A percentile compares a stretch with the other conserved stretches of the same genome.
phyloP scores from a whole-genome alignment of 2,329 filamentous ascomycete genomes.

The Thelonectria rubi region DNA sequence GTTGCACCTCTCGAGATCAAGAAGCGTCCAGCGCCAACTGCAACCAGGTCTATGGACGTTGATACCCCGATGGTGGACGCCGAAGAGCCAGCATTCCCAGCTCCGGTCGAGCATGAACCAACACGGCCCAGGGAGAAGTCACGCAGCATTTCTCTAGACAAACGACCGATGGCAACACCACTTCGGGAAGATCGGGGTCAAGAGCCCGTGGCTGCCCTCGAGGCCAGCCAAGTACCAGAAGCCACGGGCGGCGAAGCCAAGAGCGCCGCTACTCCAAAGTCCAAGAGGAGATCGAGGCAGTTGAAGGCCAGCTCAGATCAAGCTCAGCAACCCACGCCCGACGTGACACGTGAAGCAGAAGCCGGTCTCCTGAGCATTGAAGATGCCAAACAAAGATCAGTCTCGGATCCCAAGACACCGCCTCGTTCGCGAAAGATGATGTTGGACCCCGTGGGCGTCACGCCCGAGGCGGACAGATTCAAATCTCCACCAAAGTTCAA shows the following conservation, averaged over 20 bases:
- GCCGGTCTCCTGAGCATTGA: slow-evolving; percentile 2
- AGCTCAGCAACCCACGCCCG: slow-evolving; percentile 16
- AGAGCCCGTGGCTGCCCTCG: slow-evolving; percentile 3
- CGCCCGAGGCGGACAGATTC: slow-evolving; percentile 11
- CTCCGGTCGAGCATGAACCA: not conserved
- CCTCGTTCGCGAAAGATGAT: not conserved
- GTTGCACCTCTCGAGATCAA: not conserved
- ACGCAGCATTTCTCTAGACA: not conserved
- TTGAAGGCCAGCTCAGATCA: slow-evolving; percentile 20
- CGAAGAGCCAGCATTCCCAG: slow-evolving; percentile 5
- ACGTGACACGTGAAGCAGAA: slow-evolving; percentile 19
- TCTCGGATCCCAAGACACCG: slow-evolving; percentile 8
- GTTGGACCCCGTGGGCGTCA: slow-evolving; percentile 3
- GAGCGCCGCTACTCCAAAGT: slow-evolving; percentile 31
- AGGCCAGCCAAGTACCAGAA: not conserved
- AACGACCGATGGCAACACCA: not conserved
- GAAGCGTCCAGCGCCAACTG: not conserved
- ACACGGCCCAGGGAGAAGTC: not conserved
- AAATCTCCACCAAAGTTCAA: slow-evolving; percentile 8
- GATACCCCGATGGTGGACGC: slow-evolving; percentile 2
- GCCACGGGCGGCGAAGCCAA: slow-evolving; percentile 3
- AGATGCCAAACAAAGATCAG: slow-evolving; percentile 2
- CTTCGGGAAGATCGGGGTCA: not conserved
- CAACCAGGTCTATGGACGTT: not conserved
- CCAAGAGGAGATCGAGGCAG: slow-evolving; percentile 45